These are phyloP conservation scores for Zoysia japonica DNA, from an alignment of 176 grass and related monocot genomes.

Conservation along the genomic window DNA sequence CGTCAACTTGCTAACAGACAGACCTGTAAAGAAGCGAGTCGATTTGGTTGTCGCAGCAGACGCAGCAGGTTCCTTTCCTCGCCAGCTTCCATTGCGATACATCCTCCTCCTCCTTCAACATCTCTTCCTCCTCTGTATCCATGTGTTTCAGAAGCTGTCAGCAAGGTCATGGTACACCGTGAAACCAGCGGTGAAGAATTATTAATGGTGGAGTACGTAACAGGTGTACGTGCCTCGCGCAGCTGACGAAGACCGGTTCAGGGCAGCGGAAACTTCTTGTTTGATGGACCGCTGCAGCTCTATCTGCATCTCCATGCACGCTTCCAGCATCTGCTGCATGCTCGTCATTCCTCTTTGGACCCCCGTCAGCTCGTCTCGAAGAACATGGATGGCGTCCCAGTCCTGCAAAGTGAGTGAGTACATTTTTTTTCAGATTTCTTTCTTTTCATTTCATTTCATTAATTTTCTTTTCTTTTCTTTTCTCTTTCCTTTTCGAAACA, in stretches of 20 bases:
- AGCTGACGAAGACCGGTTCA: constrained; percentile 53
- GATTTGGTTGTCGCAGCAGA: constrained; percentile 87
- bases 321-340: constrained; percentile 73
- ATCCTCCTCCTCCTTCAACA: constrained; percentile 15
- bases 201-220: neutral
- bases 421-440: neutral
- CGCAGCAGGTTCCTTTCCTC: constrained; percentile 77
- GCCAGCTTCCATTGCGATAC: constrained; percentile 67
- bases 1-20: neutral
- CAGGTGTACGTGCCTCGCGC: constrained; percentile 43
- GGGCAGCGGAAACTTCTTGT: constrained; percentile 81
- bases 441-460: neutral
- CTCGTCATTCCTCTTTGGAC: constrained; percentile 69
- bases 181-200: neutral
- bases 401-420: constrained; percentile 45
- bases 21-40: constrained; percentile 93
- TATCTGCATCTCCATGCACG: constrained; percentile 97
- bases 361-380: constrained; percentile 70
- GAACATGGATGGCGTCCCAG: constrained; percentile 70
- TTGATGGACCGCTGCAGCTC: constrained; percentile 78
- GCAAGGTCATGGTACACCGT: neutral
- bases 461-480: no score
- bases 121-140: constrained; percentile 24
- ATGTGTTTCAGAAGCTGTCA: neutral
- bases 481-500: no score